phyloP scores from a whole-genome alignment of 192 early-diverging fungal species.

The Geranomyces variabilis region DNA sequence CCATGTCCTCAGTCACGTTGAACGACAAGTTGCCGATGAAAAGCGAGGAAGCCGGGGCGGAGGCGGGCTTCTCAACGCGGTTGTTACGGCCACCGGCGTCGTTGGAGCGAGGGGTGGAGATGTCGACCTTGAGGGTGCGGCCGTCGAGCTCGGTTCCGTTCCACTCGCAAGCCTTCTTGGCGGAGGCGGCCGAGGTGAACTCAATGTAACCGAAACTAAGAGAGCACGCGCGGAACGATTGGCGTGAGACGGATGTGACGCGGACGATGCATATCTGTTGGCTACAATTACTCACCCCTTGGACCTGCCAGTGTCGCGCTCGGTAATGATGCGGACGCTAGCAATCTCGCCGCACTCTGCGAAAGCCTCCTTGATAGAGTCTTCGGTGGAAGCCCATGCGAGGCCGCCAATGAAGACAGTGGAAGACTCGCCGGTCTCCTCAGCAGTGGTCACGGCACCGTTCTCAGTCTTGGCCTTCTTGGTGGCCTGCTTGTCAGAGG shows the following conservation, averaged over 20 bases:
- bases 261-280: not conserved
- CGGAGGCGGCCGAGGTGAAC: constrained; percentile 67
- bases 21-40: constrained; percentile 82
- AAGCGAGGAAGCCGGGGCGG: constrained; percentile 69
- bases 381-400: constrained; percentile 71
- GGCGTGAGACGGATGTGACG: not conserved
- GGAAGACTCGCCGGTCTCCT: constrained; percentile 31
- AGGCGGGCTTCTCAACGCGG: constrained; percentile 45
- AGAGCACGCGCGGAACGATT: not conserved
- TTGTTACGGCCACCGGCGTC: constrained; percentile 43
- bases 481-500: constrained; percentile 19
- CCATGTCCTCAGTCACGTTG: constrained; percentile 65
- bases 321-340: constrained; percentile 76
- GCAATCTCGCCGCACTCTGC: constrained; percentile 70
- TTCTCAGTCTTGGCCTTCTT: constrained; percentile 51
- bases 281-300: constrained; percentile 60
- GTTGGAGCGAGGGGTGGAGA: constrained; percentile 58
- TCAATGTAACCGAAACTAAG: constrained; percentile 85
- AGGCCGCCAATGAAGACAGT: constrained; percentile 77
- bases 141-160: constrained; percentile 79
- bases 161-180: constrained; percentile 69
- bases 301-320: constrained; percentile 70
- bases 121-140: constrained; percentile 77
- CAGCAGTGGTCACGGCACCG: constrained; percentile 57
- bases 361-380: constrained; percentile 65